Base-by-base conservation (phyloP, 306 rosid genomes). In the Quercus gilva region DNA sequence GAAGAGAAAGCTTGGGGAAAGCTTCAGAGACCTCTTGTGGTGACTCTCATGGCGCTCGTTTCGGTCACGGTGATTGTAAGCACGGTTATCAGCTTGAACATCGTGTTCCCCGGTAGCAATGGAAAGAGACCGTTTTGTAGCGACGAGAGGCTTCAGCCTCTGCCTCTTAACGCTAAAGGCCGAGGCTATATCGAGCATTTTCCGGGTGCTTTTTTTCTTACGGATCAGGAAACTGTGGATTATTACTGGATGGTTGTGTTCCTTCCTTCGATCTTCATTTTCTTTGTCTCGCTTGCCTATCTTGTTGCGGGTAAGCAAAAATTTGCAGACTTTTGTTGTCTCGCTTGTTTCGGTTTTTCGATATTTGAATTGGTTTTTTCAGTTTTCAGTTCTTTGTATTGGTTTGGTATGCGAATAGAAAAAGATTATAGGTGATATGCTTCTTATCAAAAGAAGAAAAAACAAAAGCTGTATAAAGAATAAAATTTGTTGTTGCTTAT, bases 171-270 rank as follows among this genome's bases (percentile, higher is more conserved):
- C 13, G 78, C 78, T 35, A 93, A 81, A 82, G 88, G 88, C n/a
- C 81, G 70, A 14, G 85, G 91, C 37, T 91, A 91, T 74, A 88
- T 86, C 56, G 94, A 93, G 87, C 79, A 69, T 59, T 83, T 84
- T 61, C 84, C 82, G 10, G 88, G 93, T 3, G 93, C 94, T 74
- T 93, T 86, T 79, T 89, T 87, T 85, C 90, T 95, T 5, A 95
- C 97, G 64, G 94, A 95, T 74, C 98, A 95, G 84, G 96, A 93
- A 76, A 87, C 87, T 61, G 97, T 83, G 71, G 99, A 95, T 88
- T 95, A 90, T 80, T 93, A 86, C 82, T 89, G 94, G 97, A 85
- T 89, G 97, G 93, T 95, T 74, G 90, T 90, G 84, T 90, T 95
- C 84, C n/a, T 92, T 84, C 99, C 99, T 5, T 86, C 98, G 0